Evolutionary conservation across 805 yeast genomes (phyloP).

Genomic region (Sugiyamaella marilandica): DNA sequence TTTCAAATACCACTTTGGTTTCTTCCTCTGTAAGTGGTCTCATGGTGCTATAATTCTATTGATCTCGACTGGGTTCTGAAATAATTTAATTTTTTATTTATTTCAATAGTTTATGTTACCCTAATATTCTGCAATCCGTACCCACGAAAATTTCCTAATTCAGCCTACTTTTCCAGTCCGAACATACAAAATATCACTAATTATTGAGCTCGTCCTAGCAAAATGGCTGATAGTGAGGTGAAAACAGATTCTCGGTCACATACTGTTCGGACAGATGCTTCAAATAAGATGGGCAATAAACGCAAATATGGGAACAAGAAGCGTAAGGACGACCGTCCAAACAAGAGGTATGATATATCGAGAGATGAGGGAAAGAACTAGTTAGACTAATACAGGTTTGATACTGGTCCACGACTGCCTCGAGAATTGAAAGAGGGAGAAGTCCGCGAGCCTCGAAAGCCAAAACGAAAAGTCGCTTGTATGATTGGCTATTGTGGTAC

Average conservation of each 20-base stretch:
- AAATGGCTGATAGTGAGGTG: neutral
- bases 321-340: neutral
- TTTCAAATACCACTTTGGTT: constrained; percentile 92
- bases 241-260: too few species aligned
- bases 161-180: neutral
- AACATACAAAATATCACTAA: too few species aligned
- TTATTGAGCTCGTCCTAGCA: neutral
- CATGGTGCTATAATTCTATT: constrained; percentile 43
- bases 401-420: constrained; percentile 13
- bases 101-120: neutral
- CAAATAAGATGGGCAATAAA: neutral
- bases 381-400: neutral
- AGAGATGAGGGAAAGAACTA: neutral
- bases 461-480: constrained; percentile 80
- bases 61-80: neutral
- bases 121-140: neutral
- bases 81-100: neutral
- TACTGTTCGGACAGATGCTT: too few species aligned
- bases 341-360: neutral
- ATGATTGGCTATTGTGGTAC: constrained; percentile 94
- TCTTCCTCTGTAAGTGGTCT: constrained; percentile 96
- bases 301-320: neutral
- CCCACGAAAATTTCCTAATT: neutral
- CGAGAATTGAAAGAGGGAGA: constrained; percentile 26
- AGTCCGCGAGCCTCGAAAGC: constrained; percentile 36